Evolutionary conservation across 1,284 basidiomycete genomes (phyloP), one percentile per base, ranked within the genome.

Genomic region (Apiotrichum siamense): DNA sequence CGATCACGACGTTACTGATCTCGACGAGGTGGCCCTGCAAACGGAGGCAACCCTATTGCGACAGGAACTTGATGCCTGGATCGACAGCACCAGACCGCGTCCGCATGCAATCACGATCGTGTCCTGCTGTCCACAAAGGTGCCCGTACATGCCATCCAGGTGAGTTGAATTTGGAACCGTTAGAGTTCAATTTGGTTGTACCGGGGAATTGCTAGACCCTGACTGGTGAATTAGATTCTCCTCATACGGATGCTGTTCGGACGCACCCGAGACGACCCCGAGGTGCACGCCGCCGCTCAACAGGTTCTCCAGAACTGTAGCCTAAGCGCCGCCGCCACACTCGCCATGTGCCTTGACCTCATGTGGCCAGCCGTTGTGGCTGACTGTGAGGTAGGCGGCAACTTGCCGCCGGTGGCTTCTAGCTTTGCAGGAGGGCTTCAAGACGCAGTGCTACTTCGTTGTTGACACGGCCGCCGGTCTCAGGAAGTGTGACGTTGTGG

Each of bases 381-480:
- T 36, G 76, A 75, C n/a, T 76, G 72, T 38, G 76, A 77, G 54
- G 64, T 74, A 29, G 70, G 68, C 24, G 70, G 73, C 38, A 54
- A 64, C 12, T 63, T 70, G n/a, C 31, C 69, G 76, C 51, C 55
- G 71, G 56, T 74, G 73, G 73, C 72, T 77, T 3, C 57, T 74
- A 37, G 74, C 75, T 27, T 65, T 76, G 45, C 75, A 78, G 21
- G 74, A 77, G 59, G 69, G 69, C 2, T 78, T 77, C 71, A 76
- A 77, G 76, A 46, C 68, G 49, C 73, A 75, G 57, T 75, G 74
- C 59, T 77, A 75, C 65, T 78, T 77, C 65, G 79, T 81, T 60
- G 76, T 80, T 52, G 76, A 79, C 55, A 78, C 78, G n/a, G 73
- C 76, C 32, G 71, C 75, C 39, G 60, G 74, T 52, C 77, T 80